Evolutionary conservation across 345 rosid species (phyloP).

Genomic region (Sisymbrium altissimum): DNA sequence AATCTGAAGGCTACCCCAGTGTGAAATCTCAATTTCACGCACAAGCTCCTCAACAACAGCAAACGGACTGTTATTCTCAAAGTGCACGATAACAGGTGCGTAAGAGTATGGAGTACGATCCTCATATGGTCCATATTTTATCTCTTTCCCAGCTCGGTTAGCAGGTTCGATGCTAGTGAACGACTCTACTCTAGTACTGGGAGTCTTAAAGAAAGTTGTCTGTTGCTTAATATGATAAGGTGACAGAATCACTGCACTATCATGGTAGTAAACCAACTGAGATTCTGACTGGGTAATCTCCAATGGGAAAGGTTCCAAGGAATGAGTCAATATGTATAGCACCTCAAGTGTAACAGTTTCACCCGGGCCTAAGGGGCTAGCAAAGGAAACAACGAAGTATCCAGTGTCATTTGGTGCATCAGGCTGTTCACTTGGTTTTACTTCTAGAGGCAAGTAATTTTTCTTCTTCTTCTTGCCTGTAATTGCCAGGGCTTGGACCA

Average conservation of each 20-base stretch:
- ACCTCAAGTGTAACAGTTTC: slow-evolving; percentile 78
- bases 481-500: slow-evolving; percentile 68
- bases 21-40: slow-evolving; percentile 92
- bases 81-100: slow-evolving; percentile 77
- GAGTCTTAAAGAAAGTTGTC: slow-evolving; percentile 71
- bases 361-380: slow-evolving; percentile 55
- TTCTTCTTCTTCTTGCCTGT: slow-evolving; percentile 78
- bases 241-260: slow-evolving; percentile 71
- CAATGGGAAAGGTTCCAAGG: slow-evolving; percentile 84
- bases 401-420: slow-evolving; percentile 73
- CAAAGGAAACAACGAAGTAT: slow-evolving; percentile 50
- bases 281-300: slow-evolving; percentile 95
- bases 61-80: slow-evolving; percentile 92
- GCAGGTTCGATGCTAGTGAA: slow-evolving; percentile 85
- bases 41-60: slow-evolving; percentile 98
- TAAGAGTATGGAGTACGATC: slow-evolving; percentile 65
- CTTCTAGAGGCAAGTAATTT: slow-evolving; percentile 54
- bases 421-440: slow-evolving; percentile 58
- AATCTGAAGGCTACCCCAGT: slow-evolving; percentile 94
- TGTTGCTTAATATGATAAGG: slow-evolving; percentile 82
- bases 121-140: slow-evolving; percentile 91
- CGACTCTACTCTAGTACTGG: slow-evolving; percentile 80
- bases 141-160: slow-evolving; percentile 62
- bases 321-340: slow-evolving; percentile 72
- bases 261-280: slow-evolving; percentile 82